Conservation (phyloP, 2,329 filamentous ascomycete species). For the Cladosporium sp. region DNA sequence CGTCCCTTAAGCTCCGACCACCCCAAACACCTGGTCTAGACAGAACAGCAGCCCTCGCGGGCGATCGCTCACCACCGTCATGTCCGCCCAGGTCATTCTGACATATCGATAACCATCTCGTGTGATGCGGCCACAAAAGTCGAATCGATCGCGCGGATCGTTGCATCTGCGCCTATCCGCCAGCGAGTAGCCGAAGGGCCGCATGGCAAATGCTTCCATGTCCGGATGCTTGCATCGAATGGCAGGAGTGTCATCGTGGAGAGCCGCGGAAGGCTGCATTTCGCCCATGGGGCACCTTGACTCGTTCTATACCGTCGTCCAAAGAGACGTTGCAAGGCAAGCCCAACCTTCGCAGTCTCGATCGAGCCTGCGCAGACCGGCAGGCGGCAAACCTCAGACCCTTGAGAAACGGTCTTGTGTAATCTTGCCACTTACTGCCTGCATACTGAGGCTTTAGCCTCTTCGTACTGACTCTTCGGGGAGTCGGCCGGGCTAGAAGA, state of each 20-base stretch:
- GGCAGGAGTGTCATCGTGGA: neutral
- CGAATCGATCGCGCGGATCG: conserved; percentile 14
- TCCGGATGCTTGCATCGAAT: conserved; percentile 2
- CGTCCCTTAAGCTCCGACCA: conserved; percentile 8
- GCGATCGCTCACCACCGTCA: neutral
- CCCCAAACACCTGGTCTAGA: conserved; percentile 21
- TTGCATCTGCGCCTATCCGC: conserved; percentile 12
- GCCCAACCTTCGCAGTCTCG: neutral
- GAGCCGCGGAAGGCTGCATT: neutral
- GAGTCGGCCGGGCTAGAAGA: conserved; percentile 6
- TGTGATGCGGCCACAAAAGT: neutral
- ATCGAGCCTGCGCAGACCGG: conserved; percentile 8
- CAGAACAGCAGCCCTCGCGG: conserved; percentile 8
- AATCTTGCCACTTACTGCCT: conserved; percentile 11
- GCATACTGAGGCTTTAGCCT: conserved; percentile 6
- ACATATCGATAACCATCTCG: neutral
- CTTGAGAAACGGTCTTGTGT: conserved; percentile 11
- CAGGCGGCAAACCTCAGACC: neutral
- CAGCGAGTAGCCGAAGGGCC: conserved; percentile 5
- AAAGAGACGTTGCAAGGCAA: neutral
- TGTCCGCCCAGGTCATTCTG: conserved; percentile 1
- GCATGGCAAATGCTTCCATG: conserved; percentile 2
- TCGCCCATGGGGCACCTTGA: neutral
- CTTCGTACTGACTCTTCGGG: conserved; percentile 7
- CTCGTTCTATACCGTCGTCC: neutral